These are phyloP conservation scores for Neoscytalidium dimidiatum DNA, from an alignment of 2,329 filamentous ascomycete species.

Conservation along the genomic window DNA sequence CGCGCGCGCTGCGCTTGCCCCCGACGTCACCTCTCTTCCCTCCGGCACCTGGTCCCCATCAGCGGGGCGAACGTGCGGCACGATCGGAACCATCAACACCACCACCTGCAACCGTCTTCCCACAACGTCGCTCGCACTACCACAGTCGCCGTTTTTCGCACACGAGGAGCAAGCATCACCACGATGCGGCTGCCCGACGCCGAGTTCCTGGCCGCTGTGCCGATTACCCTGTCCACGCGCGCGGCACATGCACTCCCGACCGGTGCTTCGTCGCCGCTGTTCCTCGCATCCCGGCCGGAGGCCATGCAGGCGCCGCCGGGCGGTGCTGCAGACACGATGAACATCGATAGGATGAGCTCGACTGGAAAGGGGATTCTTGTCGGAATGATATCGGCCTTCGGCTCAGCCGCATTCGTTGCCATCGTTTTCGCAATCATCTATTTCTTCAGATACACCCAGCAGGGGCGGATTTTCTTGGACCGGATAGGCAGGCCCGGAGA, in stretches of 20 bases:
- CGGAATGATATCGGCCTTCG: conserved; percentile 90
- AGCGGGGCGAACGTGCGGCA: conserved; percentile 16
- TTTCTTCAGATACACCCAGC: conserved; percentile 87
- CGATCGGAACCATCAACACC: conserved; percentile 3
- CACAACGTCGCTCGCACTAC: background rate
- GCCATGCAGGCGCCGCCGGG: conserved; percentile 17
- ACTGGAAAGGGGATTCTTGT: conserved; percentile 84
- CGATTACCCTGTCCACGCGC: conserved; percentile 35
- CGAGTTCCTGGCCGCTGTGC: conserved; percentile 22
- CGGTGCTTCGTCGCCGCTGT: conserved; percentile 29
- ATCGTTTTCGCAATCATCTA: conserved; percentile 81
- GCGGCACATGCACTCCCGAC: conserved; percentile 29
- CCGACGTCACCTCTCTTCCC: conserved; percentile 18
- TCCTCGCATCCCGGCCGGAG: conserved; percentile 23
- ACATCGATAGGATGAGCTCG: conserved; percentile 43
- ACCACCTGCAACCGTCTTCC: background rate
- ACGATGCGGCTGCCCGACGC: conserved; percentile 37
- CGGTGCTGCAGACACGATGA: background rate
- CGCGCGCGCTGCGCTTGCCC: conserved; percentile 5
- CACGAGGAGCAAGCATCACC: conserved; percentile 16
- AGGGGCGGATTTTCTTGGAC: conserved; percentile 89
- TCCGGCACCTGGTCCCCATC: conserved; percentile 17
- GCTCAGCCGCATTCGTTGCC: conserved; percentile 82
- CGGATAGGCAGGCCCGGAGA: conserved; percentile 91
- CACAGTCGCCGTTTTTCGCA: background rate